phyloP scores from a whole-genome alignment of 768 basidiomycete species.

The Hygrocybe coccinea region DNA sequence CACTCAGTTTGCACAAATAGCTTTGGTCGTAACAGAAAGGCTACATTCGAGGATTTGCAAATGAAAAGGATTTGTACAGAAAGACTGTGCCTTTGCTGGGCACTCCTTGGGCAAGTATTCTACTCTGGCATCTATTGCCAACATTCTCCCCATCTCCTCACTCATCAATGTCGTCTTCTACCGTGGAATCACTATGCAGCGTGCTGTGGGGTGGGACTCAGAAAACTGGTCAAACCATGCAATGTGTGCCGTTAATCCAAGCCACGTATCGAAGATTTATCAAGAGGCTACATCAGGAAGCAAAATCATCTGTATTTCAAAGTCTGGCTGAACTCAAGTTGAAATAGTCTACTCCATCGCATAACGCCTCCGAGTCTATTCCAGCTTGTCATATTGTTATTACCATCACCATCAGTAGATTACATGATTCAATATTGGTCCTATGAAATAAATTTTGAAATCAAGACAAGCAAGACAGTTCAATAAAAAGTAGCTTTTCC shows the following conservation, averaged over 20 bases:
- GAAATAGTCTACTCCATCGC: no score
- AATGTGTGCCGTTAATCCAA: constrained; percentile 99
- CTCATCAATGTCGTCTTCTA: constrained; percentile 99
- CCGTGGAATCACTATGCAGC: constrained; percentile 99
- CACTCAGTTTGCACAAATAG: constrained; percentile 98
- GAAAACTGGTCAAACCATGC: constrained; percentile 93
- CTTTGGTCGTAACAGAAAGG: constrained; percentile 98
- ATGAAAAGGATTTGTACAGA: constrained; percentile 92
- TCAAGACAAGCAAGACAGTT: no score
- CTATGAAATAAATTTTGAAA: no score
- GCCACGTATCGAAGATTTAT: constrained; percentile 88
- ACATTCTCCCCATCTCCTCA: constrained; percentile 92
- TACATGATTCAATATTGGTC: no score
- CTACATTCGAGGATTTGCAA: constrained; percentile 97
- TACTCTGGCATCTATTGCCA: constrained; percentile 94
- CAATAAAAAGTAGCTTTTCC: no score
- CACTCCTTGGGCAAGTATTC: constrained; percentile 99
- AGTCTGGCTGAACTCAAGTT: no score
- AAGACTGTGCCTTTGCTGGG: constrained; percentile 89
- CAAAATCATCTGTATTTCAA: no score
- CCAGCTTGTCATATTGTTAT: no score
- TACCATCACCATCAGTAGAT: no score
- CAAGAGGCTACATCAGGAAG: no score
- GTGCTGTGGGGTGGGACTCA: constrained; percentile 93
- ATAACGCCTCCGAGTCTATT: no score